These are phyloP conservation scores for Phytophthora sansomeana DNA, from an alignment of 352 stramenopile genomes.

Conservation along the genomic window DNA sequence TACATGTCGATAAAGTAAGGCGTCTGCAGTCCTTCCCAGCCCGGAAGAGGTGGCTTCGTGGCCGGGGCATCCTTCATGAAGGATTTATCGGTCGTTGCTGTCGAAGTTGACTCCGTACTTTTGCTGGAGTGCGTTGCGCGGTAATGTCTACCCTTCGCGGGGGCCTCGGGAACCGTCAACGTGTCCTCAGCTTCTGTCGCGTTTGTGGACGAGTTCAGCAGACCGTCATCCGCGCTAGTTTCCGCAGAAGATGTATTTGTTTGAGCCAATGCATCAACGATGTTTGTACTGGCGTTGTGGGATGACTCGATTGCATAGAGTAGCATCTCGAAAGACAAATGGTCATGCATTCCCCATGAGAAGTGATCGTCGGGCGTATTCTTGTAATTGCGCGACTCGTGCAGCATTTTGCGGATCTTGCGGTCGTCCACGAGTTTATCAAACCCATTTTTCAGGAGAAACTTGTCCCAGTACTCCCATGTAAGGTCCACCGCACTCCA, in stretches of 20 bases:
- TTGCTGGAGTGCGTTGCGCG: constrained; percentile 16
- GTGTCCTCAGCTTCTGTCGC: constrained; percentile 13
- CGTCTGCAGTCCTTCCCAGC: constrained; percentile 67
- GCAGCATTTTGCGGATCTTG: constrained; percentile 73
- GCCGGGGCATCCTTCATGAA: constrained; percentile 5
- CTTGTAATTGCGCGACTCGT: constrained; percentile 61
- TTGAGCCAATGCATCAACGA: constrained; percentile 11
- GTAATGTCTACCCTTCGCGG: constrained; percentile 38
- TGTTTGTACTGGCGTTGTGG: constrained; percentile 44
- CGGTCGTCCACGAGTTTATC: constrained; percentile 75
- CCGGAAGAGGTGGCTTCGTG: constrained; percentile 35
- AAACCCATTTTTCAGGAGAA: constrained; percentile 68
- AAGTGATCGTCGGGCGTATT: constrained; percentile 72
- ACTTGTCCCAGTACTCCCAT: constrained; percentile 79
- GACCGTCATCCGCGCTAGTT: neutral
- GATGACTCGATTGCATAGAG: constrained; percentile 66
- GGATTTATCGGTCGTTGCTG: constrained; percentile 12
- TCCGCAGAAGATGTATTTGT: neutral
- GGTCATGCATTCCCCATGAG: constrained; percentile 75
- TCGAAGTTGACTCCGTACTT: constrained; percentile 2
- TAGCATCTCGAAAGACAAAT: constrained; percentile 79
- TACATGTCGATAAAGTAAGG: constrained; percentile 87
- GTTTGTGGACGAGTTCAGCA: constrained; percentile 16
- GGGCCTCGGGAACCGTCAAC: constrained; percentile 18
- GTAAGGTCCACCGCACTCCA: constrained; percentile 70